Evolutionary conservation across 257 asterid genomes (phyloP).

Genomic region (Solanum commersonii): DNA sequence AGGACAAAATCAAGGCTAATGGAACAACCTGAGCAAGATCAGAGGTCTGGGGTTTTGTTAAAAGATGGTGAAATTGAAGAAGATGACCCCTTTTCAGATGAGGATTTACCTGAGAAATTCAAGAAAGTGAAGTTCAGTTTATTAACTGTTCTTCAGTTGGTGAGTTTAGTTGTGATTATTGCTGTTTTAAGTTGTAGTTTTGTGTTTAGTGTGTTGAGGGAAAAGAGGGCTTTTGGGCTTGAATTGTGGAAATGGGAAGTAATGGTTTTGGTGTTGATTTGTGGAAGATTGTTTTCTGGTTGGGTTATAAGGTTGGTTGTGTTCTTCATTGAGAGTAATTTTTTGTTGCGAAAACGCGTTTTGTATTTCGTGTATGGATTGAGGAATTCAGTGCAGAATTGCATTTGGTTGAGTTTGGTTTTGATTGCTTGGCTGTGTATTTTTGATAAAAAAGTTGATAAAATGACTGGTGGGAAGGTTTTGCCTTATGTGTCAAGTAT

Average conservation of each 20-base stretch:
- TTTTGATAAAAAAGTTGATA: slow-evolving; percentile 47
- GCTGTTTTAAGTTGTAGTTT: slow-evolving; percentile 44
- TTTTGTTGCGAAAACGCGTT: slow-evolving; percentile 58
- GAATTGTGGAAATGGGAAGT: slow-evolving; percentile 82
- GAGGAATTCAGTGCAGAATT: slow-evolving; percentile 77
- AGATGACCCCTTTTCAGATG: slow-evolving; percentile 82
- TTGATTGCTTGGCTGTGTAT: slow-evolving; percentile 74
- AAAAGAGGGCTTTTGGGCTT: slow-evolving; percentile 15
- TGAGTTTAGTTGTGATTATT: slow-evolving; percentile 48
- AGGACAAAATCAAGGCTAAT: slow-evolving; percentile 51
- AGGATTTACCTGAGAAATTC: slow-evolving; percentile 69
- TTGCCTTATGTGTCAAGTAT: slow-evolving; percentile 49
- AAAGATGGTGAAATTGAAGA: slow-evolving; percentile 54
- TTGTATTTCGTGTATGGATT: slow-evolving; percentile 77
- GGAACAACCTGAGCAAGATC: slow-evolving; percentile 46
- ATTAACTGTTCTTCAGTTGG: slow-evolving; percentile 37
- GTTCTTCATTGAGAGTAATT: slow-evolving; percentile 52
- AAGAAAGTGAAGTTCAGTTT: slow-evolving; percentile 46
- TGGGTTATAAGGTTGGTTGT: slow-evolving; percentile 64
- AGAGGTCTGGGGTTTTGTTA: slow-evolving; percentile 36
- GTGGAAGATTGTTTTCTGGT: slow-evolving; percentile 75
- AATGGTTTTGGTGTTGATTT: slow-evolving; percentile 64
- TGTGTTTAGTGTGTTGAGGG: slow-evolving; percentile 21
- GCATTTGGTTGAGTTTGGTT: slow-evolving; percentile 72
- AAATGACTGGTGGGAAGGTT: slow-evolving; percentile 22